Evolutionary conservation across 2,329 filamentous ascomycete species (phyloP).

Genomic region (Aspergillus awamori): DNA sequence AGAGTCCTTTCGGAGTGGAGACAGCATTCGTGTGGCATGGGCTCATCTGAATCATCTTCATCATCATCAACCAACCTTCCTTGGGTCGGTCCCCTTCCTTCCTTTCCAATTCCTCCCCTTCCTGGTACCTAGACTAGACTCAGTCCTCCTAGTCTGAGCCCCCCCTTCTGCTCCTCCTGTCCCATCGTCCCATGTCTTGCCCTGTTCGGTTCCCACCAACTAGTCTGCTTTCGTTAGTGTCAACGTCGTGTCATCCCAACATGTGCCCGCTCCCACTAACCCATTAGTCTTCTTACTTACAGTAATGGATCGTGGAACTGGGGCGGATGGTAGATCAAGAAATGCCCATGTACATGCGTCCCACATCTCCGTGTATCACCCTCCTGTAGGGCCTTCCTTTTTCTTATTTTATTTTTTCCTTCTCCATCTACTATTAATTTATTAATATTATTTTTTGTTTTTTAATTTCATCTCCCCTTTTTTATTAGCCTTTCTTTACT

Average conservation of each 20-base stretch:
- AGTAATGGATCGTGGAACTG: constrained; percentile 39
- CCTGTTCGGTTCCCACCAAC: constrained; percentile 16
- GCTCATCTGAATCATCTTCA: constrained; percentile 23
- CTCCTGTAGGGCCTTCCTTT: constrained; percentile 23
- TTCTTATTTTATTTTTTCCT: constrained; percentile 15
- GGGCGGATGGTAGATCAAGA: constrained; percentile 40
- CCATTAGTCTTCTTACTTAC: constrained; percentile 4
- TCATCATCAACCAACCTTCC: constrained; percentile 5
- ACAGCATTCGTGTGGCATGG: constrained; percentile 20
- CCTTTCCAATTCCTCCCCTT: constrained; percentile 19
- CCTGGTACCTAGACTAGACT: constrained; percentile 13
- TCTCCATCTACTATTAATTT: neutral
- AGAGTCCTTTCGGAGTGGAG: constrained; percentile 14
- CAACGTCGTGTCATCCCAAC: constrained; percentile 44
- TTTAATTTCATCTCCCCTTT: constrained; percentile 8
- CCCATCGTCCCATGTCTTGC: constrained; percentile 18
- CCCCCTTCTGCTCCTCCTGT: constrained; percentile 13
- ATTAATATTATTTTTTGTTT: neutral
- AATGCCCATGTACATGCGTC: constrained; percentile 17
- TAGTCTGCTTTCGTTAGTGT: constrained; percentile 38
- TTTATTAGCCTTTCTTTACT: neutral
- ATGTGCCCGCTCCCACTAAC: constrained; percentile 23
- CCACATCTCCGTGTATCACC: constrained; percentile 13
- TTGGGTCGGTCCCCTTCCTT: constrained; percentile 14
- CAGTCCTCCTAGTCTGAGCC: constrained; percentile 8